Conservation (phyloP, 2,329 filamentous ascomycete genomes). For the Ciborinia camelliae region DNA sequence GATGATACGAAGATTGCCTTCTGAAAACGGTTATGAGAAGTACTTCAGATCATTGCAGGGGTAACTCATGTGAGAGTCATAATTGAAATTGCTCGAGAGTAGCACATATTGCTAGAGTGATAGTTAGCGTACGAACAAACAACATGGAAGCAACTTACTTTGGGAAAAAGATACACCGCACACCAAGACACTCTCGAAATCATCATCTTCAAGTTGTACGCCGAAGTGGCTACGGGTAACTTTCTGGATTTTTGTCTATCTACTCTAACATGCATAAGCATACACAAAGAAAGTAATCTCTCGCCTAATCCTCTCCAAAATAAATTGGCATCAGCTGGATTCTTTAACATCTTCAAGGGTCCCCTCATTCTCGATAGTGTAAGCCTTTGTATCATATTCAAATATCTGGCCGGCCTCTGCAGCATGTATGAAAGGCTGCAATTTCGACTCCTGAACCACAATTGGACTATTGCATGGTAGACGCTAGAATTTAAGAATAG, state of each 20-base stretch:
- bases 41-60: too few species aligned
- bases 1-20: too few species aligned
- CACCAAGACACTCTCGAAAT: not conserved
- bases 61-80: too few species aligned
- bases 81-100: too few species aligned
- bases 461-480: too few species aligned
- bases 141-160: not conserved
- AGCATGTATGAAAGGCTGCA: too few species aligned
- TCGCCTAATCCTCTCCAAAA: constrained; percentile 52
- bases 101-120: not conserved
- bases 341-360: constrained; percentile 52
- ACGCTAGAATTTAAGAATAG: too few species aligned
- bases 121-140: not conserved
- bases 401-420: constrained; percentile 28
- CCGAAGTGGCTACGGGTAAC: constrained; percentile 39
- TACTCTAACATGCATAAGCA: constrained; percentile 45
- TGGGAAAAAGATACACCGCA: not conserved
- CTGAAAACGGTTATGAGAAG: too few species aligned
- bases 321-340: constrained; percentile 55
- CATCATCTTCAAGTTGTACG: not conserved
- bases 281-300: not conserved
- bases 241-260: constrained; percentile 50
- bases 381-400: constrained; percentile 39
- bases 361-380: constrained; percentile 47
- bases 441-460: too few species aligned